Conservation (phyloP, 2,329 filamentous ascomycete genomes). For the Fusarium phyllophilum region DNA sequence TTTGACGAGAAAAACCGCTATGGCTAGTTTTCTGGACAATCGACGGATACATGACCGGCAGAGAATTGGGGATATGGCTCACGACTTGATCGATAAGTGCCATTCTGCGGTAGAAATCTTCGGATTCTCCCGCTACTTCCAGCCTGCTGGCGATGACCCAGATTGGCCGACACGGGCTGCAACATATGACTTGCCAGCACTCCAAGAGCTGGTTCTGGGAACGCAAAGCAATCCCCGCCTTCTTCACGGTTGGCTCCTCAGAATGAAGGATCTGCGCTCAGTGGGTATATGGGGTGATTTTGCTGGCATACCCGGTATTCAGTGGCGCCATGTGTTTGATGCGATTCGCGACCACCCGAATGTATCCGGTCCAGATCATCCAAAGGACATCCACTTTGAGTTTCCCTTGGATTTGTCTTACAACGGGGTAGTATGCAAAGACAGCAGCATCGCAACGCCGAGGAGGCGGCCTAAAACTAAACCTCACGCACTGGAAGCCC, state of each 20-base stretch:
- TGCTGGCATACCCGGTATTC: too few relatives aligned
- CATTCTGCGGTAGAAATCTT: neutral
- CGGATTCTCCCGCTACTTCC: neutral
- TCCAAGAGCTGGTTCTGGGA: accelerated
- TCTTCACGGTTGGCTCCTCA: neutral
- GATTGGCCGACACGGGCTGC: neutral
- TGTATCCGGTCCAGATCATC: neutral
- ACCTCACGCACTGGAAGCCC: neutral
- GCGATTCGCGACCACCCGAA: neutral
- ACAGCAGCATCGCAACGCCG: neutral
- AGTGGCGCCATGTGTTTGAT: neutral
- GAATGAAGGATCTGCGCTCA: neutral
- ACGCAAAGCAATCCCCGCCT: accelerated
- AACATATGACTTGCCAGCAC: neutral
- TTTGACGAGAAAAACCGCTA: neutral
- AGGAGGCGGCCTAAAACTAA: neutral
- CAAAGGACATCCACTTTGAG: neutral
- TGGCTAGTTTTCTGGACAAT: neutral
- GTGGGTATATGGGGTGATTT: neutral
- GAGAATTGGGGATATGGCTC: neutral
- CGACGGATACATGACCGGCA: accelerated
- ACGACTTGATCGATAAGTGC: neutral
- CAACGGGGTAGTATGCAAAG: neutral
- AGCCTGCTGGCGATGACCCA: neutral
- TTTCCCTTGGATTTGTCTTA: neutral